Percentiles rank a stretch among this genome's conserved stretches.
Conservation (phyloP, 1,139 yeast species). For the Magnusiomyces clavatus region DNA sequence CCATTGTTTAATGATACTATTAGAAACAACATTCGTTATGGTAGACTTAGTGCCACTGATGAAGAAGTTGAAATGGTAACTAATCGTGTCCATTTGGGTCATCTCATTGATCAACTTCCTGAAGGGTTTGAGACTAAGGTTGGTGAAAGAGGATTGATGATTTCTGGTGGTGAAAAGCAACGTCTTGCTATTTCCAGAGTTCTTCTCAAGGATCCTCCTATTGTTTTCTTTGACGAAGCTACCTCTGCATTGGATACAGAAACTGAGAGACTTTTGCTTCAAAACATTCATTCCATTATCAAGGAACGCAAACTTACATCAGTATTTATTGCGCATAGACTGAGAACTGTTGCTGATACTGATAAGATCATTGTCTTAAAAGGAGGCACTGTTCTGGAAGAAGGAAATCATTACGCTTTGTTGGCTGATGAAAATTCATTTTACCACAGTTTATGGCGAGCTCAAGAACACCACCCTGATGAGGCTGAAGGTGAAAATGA, state of each 20-base stretch:
- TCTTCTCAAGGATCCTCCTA: constrained; percentile 73
- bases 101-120: constrained; percentile 62
- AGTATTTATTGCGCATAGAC: constrained; percentile 86
- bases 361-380: constrained; percentile 86
- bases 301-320: constrained; percentile 57
- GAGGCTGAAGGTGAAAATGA: constrained; percentile 11
- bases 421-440: constrained; percentile 48
- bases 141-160: constrained; percentile 99
- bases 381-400: constrained; percentile 74
- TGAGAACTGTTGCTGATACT: constrained; percentile 89
- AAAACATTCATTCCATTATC: constrained; percentile 61
- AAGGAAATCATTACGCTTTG: constrained; percentile 69
- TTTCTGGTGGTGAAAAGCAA: constrained; percentile 97
- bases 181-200: constrained; percentile 89
- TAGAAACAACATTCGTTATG: constrained; percentile 80
- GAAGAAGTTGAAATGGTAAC: constrained; percentile 64
- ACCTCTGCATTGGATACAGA: constrained; percentile 95
- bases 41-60: constrained; percentile 65
- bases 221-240: constrained; percentile 94
- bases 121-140: constrained; percentile 80
- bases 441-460: constrained; percentile 78
- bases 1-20: constrained; percentile 91
- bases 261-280: constrained; percentile 78
- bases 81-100: constrained; percentile 58
- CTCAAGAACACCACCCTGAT: constrained; percentile 57